These are phyloP conservation scores for Stachybotrys chartarum DNA, from an alignment of 2,329 filamentous ascomycete species.

Conservation along the genomic window DNA sequence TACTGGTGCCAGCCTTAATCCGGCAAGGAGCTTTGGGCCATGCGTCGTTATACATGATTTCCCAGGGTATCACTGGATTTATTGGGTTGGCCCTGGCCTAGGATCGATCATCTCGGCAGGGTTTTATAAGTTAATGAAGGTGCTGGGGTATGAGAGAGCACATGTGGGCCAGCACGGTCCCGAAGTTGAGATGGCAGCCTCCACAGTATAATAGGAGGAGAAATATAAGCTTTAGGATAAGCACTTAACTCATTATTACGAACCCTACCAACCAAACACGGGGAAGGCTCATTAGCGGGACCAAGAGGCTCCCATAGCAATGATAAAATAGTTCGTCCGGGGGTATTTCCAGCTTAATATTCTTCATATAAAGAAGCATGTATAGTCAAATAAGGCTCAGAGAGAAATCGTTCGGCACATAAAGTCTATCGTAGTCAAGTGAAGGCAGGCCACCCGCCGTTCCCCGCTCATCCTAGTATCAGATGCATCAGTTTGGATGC, in stretches of 20 bases:
- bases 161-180: constrained; percentile 29
- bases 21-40: constrained; percentile 35
- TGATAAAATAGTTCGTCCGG: too few species aligned
- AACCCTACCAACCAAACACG: too few species aligned
- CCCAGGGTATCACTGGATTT: constrained; percentile 38
- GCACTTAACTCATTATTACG: too few species aligned
- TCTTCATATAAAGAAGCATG: too few species aligned
- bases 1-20: constrained; percentile 36
- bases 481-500: background rate
- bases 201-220: background rate
- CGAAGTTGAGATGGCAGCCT: background rate
- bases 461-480: constrained; percentile 24
- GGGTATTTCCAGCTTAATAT: too few species aligned
- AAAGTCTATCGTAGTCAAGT: constrained; percentile 40
- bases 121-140: constrained; percentile 39
- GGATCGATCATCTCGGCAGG: constrained; percentile 36
- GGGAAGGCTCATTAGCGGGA: too few species aligned
- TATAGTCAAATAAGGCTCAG: too few species aligned
- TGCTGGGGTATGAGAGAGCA: constrained; percentile 37
- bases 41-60: constrained; percentile 33
- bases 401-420: constrained; percentile 53
- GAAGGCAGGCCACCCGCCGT: constrained; percentile 31
- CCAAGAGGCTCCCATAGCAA: too few species aligned
- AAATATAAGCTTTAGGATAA: background rate
- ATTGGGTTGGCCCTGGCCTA: constrained; percentile 41